phyloP scores from a whole-genome alignment of 441 rosid species.

The Syzygium syzygioides region DNA sequence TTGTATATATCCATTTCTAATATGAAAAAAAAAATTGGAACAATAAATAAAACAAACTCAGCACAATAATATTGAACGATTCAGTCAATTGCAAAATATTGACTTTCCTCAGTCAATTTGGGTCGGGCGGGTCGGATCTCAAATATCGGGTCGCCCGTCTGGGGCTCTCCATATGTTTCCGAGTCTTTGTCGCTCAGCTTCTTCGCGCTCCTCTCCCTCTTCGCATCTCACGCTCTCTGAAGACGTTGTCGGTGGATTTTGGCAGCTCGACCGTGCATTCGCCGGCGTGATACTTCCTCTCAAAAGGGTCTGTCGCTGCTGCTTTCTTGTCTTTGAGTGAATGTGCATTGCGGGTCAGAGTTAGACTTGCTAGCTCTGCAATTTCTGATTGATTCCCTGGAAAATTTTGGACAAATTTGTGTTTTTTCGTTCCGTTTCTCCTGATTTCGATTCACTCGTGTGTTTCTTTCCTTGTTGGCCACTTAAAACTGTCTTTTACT shows the following conservation, averaged over 20 bases:
- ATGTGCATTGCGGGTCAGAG: not conserved
- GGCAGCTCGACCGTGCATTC: not conserved
- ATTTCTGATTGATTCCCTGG: not conserved
- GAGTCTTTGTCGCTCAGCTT: not conserved
- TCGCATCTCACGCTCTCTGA: not conserved
- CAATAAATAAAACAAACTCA: not conserved
- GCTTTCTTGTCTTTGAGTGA: not conserved
- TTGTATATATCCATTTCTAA: not conserved
- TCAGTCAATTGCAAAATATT: not conserved
- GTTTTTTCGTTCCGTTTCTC: not conserved
- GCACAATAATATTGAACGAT: fast-evolving
- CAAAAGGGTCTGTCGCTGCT: not conserved
- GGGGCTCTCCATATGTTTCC: not conserved
- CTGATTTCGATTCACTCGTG: not conserved
- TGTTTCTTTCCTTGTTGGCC: not conserved
- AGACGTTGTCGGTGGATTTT: not conserved
- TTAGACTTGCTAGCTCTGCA: not conserved
- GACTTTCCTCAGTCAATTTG: not conserved
- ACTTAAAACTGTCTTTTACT: not conserved
- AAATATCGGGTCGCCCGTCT: not conserved
- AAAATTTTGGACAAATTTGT: not conserved
- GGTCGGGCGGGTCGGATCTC: not conserved
- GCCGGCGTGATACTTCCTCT: not conserved
- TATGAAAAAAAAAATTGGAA: not conserved
- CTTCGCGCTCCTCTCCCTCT: not conserved